phyloP scores from a whole-genome alignment of 805 yeast genomes.

The Kazachstania viticola region DNA sequence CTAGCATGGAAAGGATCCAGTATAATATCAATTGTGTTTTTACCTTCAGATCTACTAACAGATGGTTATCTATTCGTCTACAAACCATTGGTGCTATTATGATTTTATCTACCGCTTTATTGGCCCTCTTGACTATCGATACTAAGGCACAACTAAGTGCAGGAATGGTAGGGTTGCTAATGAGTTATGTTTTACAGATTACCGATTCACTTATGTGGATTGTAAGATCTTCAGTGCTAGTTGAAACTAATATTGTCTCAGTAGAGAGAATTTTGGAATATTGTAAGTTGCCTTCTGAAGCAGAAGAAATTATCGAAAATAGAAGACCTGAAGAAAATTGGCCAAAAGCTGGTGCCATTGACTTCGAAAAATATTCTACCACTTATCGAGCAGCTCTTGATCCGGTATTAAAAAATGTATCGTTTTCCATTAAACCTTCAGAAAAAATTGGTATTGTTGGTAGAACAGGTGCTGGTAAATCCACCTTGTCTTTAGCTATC shows the following conservation, averaged over 20 bases:
- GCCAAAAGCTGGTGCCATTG: constrained; percentile 44
- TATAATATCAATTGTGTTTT: constrained; percentile 36
- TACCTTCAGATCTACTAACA: constrained; percentile 41
- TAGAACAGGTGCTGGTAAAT: constrained; percentile 70
- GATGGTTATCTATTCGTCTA: constrained; percentile 56
- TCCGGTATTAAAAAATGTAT: constrained; percentile 42
- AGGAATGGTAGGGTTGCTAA: constrained; percentile 52
- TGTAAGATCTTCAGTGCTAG: constrained; percentile 50
- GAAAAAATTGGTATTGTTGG: constrained; percentile 70
- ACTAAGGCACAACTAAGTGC: constrained; percentile 37
- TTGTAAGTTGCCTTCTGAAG: constrained; percentile 36
- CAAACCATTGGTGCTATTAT: constrained; percentile 50
- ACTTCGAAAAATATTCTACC: constrained; percentile 43
- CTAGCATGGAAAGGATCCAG: constrained; percentile 42
- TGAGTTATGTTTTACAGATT: constrained; percentile 51
- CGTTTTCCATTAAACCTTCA: constrained; percentile 35
- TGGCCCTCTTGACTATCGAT: constrained; percentile 32
- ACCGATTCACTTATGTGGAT: constrained; percentile 43
- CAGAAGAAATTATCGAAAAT: constrained; percentile 34
- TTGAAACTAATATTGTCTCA: constrained; percentile 52
- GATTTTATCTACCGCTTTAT: constrained; percentile 38
- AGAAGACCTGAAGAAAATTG: constrained; percentile 37
- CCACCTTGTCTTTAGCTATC: constrained; percentile 48
- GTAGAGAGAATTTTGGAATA: constrained; percentile 61
- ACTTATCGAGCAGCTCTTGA: constrained; percentile 47